Conservation (phyloP, 2,329 filamentous ascomycete genomes). For the Botrytis deweyae region DNA sequence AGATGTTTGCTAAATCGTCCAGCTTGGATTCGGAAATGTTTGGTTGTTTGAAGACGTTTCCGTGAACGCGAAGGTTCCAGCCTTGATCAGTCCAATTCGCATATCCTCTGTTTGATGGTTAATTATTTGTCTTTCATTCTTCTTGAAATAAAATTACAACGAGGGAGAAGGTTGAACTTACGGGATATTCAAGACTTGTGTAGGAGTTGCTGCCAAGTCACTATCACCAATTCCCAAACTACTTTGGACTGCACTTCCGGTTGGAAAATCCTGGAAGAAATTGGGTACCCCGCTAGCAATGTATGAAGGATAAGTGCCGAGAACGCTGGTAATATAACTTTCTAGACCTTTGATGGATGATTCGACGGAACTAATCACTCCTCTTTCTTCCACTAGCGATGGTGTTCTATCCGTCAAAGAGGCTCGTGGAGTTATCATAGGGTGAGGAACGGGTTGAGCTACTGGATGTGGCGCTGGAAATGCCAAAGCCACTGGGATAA, state of each 20-base stretch:
- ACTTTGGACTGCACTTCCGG: conserved; percentile 58
- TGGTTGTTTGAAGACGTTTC: conserved; percentile 79
- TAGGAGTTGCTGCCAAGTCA: conserved; percentile 62
- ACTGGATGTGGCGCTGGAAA: conserved; percentile 32
- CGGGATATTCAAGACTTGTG: conserved; percentile 69
- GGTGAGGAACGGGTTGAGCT: conserved; percentile 40
- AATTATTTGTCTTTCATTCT: neutral
- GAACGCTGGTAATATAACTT: conserved; percentile 51
- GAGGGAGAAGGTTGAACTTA: conserved; percentile 35
- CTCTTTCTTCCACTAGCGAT: conserved; percentile 43
- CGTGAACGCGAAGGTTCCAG: conserved; percentile 75
- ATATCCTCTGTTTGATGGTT: conserved; percentile 47
- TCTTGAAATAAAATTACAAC: neutral
- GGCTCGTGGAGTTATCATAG: conserved; percentile 50
- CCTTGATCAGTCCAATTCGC: conserved; percentile 77
- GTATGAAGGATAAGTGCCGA: conserved; percentile 59
- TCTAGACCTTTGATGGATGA: conserved; percentile 46
- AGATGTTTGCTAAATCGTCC: conserved; percentile 67
- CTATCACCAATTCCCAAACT: conserved; percentile 58
- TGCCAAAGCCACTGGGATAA: conserved; percentile 33
- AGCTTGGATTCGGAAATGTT: conserved; percentile 64
- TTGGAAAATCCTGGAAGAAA: conserved; percentile 67
- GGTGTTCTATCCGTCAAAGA: conserved; percentile 42
- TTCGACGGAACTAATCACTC: conserved; percentile 45
- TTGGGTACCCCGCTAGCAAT: conserved; percentile 64